Evolutionary conservation across 805 yeast genomes (phyloP).

Genomic region (Wickerhamiella azymoides): DNA sequence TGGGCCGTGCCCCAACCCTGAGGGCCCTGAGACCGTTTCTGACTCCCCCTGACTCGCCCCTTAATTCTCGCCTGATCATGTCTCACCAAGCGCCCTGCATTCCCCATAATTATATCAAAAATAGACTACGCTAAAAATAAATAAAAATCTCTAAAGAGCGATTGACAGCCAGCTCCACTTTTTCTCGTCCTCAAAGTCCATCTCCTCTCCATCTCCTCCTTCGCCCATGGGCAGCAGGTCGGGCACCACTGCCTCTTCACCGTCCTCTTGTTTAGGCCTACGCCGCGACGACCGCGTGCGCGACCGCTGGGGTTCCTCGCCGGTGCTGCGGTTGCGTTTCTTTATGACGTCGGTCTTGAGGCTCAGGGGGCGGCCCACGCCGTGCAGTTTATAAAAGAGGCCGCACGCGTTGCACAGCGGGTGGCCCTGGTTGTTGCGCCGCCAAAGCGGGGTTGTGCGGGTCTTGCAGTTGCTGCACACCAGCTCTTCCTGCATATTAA

Average conservation of each 20-base stretch:
- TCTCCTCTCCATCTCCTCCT: neutral
- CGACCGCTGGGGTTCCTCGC: constrained; percentile 7
- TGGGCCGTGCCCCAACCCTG: too few relatives aligned
- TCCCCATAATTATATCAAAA: too few relatives aligned
- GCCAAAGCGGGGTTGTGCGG: constrained; percentile 82
- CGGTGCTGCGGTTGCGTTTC: constrained; percentile 52
- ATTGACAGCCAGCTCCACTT: constrained; percentile 10
- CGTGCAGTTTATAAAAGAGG: constrained; percentile 73
- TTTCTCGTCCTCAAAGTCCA: neutral
- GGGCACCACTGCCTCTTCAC: neutral
- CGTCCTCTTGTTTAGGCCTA: neutral
- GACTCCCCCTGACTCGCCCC: too few relatives aligned
- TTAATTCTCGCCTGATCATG: too few relatives aligned
- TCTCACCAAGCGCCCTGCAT: too few relatives aligned
- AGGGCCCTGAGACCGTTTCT: too few relatives aligned
- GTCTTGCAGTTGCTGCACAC: constrained; percentile 79
- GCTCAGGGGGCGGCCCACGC: constrained; percentile 80
- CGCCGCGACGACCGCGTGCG: constrained; percentile 7
- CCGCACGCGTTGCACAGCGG: constrained; percentile 95
- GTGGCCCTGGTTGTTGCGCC: constrained; percentile 80
- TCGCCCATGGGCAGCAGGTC: neutral
- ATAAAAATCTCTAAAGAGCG: neutral
- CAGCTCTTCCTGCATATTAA: constrained; percentile 1
- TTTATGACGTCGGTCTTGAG: constrained; percentile 83
- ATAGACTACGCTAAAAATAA: neutral